Evolutionary conservation across 768 basidiomycete species (phyloP), one percentile per base, ranked within the genome.

Genomic region (Auriscalpium microsporum): DNA sequence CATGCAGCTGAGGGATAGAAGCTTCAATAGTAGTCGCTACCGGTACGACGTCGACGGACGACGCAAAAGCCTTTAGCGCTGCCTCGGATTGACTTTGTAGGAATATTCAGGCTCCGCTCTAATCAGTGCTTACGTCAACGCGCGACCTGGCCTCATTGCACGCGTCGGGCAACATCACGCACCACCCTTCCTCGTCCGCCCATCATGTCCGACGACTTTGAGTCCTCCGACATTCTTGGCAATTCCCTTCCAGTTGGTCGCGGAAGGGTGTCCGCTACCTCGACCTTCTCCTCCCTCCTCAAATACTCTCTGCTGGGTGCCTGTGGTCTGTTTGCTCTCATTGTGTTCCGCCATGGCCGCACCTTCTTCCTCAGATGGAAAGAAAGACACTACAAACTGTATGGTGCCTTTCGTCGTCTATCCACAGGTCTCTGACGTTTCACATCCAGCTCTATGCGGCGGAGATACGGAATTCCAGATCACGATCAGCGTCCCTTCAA

Each of bases 381-480:
- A 56, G 87, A 90, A 65, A 72, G 76, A 62, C 73, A 76, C 36
- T 82, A 84, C 66, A 82, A 79, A 69, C 71, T 86, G 87, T 87
- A 62, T 55, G 82, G 71, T 52, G 35, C n/a, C 11, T 42, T 37
- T 33, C 36, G 45, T 28, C 48, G 58, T 49, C 57, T 19, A 33
- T 21, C 54, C 4, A 42, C 40, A 42, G 40, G 53, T 54, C 37
- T 21, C 53, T 17, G 21, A 33, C 37, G 48, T 53, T 47, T 54
- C 51, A 56, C 21, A 23, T 11, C 38, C 60, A 90, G 87, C 63
- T 76, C 82, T 59, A 82, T 83, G 75, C 81, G 90, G 57, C 75
- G 90, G 60, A 76, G 79, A 70, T 81, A 90, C 65, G 90, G 90
- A 47, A 92, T 92, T 57, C 90, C 90, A 16, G 90, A 92, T 73